Evolutionary conservation across 495 filamentous ascomycete species (phyloP).

Genomic region (Glutinoglossum americanum): DNA sequence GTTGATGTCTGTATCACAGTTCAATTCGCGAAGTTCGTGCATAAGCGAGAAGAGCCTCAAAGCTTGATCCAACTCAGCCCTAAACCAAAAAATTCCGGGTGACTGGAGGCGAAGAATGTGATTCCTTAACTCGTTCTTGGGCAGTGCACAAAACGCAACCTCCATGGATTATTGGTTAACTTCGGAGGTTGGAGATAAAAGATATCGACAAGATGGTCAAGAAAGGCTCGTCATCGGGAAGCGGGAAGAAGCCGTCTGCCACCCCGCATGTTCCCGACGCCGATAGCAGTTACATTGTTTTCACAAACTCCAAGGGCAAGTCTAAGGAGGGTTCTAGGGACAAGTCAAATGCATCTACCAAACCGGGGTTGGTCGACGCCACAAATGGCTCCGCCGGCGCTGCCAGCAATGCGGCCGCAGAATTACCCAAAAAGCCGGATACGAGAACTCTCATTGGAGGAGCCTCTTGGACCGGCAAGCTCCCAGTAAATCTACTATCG

Average conservation of each 20-base stretch:
- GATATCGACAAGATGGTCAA: neutral
- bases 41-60: slow-evolving; percentile 1
- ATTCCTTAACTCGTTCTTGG: no score
- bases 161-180: neutral
- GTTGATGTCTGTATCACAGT: no score
- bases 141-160: neutral
- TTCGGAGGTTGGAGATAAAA: neutral
- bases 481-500: slow-evolving; percentile 77
- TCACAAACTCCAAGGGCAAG: slow-evolving; percentile 38
- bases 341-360: slow-evolving; percentile 2
- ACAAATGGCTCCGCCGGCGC: neutral
- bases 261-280: neutral
- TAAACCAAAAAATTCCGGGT: neutral
- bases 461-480: slow-evolving; percentile 90
- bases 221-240: neutral
- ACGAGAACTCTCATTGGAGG: slow-evolving; percentile 81
- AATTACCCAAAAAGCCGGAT: slow-evolving; percentile 52
- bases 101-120: neutral
- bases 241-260: slow-evolving; percentile 1
- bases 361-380: neutral
- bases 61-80: neutral
- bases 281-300: slow-evolving; percentile 19
- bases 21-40: no score
- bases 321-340: slow-evolving; percentile 17
- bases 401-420: slow-evolving; percentile 23